phyloP scores from a whole-genome alignment of 306 rosid genomes.

The Pterocarpus macrocarpus region DNA sequence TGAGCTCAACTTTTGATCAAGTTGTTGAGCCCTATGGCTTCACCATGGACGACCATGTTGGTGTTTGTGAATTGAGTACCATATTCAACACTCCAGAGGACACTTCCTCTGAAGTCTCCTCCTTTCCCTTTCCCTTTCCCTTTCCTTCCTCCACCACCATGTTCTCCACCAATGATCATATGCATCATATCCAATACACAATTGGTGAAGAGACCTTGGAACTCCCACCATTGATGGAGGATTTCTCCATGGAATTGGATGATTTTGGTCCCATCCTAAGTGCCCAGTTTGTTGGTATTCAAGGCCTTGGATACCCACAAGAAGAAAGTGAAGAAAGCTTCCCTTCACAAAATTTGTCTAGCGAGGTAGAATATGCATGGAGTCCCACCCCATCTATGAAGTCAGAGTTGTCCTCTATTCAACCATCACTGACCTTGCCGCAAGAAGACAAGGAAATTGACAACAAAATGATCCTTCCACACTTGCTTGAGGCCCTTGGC shows the following conservation, averaged over 20 bases:
- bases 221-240: conserved; percentile 50
- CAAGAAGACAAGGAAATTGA: conserved; percentile 58
- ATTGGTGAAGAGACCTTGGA: conserved; percentile 50
- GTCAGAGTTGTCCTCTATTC: conserved; percentile 57
- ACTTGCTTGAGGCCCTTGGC: conserved; percentile 61
- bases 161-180: conserved; percentile 41
- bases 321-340: conserved; percentile 60
- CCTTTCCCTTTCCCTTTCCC: conserved; percentile 37
- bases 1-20: conserved; percentile 50
- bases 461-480: conserved; percentile 53
- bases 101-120: conserved; percentile 26
- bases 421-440: conserved; percentile 54
- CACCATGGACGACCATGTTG: conserved; percentile 46
- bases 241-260: conserved; percentile 51
- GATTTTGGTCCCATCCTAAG: conserved; percentile 39
- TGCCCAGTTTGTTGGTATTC: conserved; percentile 24
- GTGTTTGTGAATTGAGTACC: conserved; percentile 48
- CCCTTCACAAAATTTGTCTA: conserved; percentile 43
- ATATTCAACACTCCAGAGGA: conserved; percentile 34
- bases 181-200: conserved; percentile 31
- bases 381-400: conserved; percentile 60
- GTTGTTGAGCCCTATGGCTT: conserved; percentile 44
- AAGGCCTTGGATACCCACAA: conserved; percentile 15
- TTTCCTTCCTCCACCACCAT: conserved; percentile 39
- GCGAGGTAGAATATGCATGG: conserved; percentile 49